These are phyloP conservation scores for Strigomonas galati DNA, from an alignment of 208 protist genomes.

Conservation along the genomic window DNA sequence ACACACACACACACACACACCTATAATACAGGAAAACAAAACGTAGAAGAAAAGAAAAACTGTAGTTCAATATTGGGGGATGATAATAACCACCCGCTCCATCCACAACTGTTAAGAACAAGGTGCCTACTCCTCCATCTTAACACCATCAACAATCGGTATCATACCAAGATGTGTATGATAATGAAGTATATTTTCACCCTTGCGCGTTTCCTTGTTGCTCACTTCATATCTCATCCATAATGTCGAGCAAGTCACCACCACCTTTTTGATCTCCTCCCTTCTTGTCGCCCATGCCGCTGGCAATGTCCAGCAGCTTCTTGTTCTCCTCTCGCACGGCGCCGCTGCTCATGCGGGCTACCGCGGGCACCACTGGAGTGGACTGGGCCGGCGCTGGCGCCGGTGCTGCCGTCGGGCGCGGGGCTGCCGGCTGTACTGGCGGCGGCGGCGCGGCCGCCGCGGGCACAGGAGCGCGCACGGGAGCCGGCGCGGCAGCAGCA, in stretches of 20 bases:
- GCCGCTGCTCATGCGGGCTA: conserved; percentile 22
- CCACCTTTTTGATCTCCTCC: background rate
- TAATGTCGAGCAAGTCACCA: conserved; percentile 69
- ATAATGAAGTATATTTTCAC: background rate
- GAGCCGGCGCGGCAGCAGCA: background rate
- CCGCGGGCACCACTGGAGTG: background rate
- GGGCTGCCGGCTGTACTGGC: background rate
- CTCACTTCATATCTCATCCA: conserved; percentile 70
- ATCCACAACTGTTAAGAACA: background rate
- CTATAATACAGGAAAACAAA: too few relatives aligned
- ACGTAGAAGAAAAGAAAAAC: too few relatives aligned
- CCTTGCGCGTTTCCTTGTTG: background rate
- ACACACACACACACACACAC: background rate
- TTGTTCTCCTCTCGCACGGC: conserved; percentile 50
- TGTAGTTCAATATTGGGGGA: too few relatives aligned
- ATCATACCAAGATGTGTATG: background rate
- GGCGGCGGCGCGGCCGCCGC: background rate
- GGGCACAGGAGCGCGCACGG: conserved; percentile 1
- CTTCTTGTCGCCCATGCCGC: conserved; percentile 19
- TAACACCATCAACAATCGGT: background rate
- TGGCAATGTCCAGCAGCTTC: conserved; percentile 50
- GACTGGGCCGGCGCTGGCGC: background rate
- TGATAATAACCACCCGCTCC: too few relatives aligned
- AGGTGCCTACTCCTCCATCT: background rate
- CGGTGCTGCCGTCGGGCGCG: background rate